Conservation (phyloP, 352 stramenopile genomes). For the Phytophthora ohioensis region DNA sequence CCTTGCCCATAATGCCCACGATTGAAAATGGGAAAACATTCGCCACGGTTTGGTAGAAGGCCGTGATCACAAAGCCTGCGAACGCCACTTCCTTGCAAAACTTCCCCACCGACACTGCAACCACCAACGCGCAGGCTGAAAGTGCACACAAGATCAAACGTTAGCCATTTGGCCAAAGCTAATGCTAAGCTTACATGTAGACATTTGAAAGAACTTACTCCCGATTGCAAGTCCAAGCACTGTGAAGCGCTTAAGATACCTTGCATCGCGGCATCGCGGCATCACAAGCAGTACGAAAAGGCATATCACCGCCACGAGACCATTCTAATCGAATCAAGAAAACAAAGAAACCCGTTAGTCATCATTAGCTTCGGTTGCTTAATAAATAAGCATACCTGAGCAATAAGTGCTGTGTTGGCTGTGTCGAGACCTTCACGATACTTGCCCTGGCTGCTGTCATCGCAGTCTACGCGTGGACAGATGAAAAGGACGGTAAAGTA, state of each 20-base stretch:
- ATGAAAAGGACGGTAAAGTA: background rate
- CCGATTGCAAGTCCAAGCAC: slow-evolving; percentile 58
- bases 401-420: slow-evolving; percentile 68
- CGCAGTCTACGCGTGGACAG: slow-evolving; percentile 44
- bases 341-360: background rate
- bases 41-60: slow-evolving; percentile 72
- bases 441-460: slow-evolving; percentile 35
- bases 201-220: slow-evolving; percentile 39
- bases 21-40: slow-evolving; percentile 81
- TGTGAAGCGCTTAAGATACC: slow-evolving; percentile 58
- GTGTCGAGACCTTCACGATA: slow-evolving; percentile 69
- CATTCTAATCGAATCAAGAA: slow-evolving; percentile 52
- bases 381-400: slow-evolving; percentile 35
- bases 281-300: slow-evolving; percentile 65
- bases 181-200: background rate
- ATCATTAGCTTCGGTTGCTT: background rate
- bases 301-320: slow-evolving; percentile 60
- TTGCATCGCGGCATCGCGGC: slow-evolving; percentile 56
- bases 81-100: slow-evolving; percentile 60
- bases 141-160: no score
- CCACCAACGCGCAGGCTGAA: slow-evolving; percentile 56
- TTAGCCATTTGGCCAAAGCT: no score
- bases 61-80: slow-evolving; percentile 60
- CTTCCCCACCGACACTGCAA: slow-evolving; percentile 60
- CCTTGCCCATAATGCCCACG: slow-evolving; percentile 83